Base-by-base conservation (phyloP, 1,139 yeast genomes). In the Kurtzmaniella quercitrusa region DNA sequence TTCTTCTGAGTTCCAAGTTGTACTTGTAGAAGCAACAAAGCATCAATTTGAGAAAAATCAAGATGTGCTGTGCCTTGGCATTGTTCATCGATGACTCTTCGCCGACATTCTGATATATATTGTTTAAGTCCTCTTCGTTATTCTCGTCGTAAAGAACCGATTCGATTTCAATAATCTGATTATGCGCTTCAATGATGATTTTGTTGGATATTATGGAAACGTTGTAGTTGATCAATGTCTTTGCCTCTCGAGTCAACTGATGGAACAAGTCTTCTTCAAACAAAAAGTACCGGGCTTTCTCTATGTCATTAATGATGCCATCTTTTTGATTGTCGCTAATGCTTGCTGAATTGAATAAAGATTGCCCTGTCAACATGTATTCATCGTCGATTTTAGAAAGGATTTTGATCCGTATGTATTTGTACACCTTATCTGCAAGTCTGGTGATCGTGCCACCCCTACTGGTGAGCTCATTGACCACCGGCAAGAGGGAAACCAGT, bases 201-300 rank as follows among this genome's bases (percentile, higher is more conserved):
- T 83, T 77, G 52, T 81, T 84, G 44, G 81, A 79, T 36, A 79
- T 81, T 8, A 88, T 77, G 19, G 76, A 73, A 2, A 88, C 94
- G 46, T 85, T 83, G 53, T 83, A 81, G 34, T 90, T 79, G n/a
- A 85, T 73, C 48, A 91, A 66, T 8, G 75, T 60, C 40, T 84
- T 75, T 0, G 96, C 90, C 61, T 91, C 98, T 49, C 84, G 77
- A 27, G 83, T 75, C 48, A 91, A 65, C 53, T 84, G 89, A 58
- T 79, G 77, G 53, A 79, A 81, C 41, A 85, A 68, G 57, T 91
- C 98, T 54, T 88, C 94, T 57, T 91, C 98, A 66, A 91, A 91
- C 8, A 91, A 68, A 48, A 82, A 79, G 51, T 76, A 82, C 42
- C 96, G 70, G 0, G 88, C 82, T 48, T 67, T 77, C 51, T 76